A percentile compares a stretch with the other conserved stretches of the same genome.
Conservation (phyloP, 2,329 filamentous ascomycete species). For the Penicillium oxalicum region DNA sequence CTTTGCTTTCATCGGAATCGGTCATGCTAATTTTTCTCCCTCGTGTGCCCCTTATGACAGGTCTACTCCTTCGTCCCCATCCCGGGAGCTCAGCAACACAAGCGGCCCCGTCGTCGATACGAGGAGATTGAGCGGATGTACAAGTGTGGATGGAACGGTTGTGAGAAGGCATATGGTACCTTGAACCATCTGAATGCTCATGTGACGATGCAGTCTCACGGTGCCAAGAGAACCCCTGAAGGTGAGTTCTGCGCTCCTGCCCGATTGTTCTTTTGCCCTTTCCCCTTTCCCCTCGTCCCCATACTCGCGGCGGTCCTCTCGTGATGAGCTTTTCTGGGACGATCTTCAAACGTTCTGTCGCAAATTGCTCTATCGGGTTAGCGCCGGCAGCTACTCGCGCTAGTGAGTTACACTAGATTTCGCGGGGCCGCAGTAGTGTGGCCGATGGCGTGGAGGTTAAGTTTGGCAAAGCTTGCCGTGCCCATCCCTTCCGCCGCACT, state of each 20-base stretch:
- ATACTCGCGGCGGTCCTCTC: background rate
- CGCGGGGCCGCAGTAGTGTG: conserved; percentile 51
- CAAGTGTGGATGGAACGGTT: conserved; percentile 97
- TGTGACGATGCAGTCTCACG: conserved; percentile 98
- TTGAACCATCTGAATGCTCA: conserved; percentile 96
- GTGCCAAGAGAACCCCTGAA: conserved; percentile 90
- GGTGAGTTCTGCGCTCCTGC: conserved; percentile 54
- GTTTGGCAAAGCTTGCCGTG: conserved; percentile 19
- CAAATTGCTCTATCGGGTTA: conserved; percentile 37
- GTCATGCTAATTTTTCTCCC: conserved; percentile 3
- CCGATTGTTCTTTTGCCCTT: conserved; percentile 4
- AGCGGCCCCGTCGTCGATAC: conserved; percentile 84
- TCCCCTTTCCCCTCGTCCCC: background rate
- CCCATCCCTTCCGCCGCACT: conserved; percentile 16
- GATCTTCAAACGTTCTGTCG: conserved; percentile 23
- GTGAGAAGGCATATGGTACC: conserved; percentile 97
- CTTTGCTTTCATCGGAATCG: background rate
- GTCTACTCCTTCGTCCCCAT: conserved; percentile 98
- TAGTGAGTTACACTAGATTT: conserved; percentile 46
- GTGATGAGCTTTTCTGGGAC: conserved; percentile 7
- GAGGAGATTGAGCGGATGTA: conserved; percentile 99
- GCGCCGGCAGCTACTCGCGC: conserved; percentile 29
- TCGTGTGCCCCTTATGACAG: conserved; percentile 39
- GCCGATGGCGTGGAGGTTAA: conserved; percentile 44
- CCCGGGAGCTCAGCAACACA: conserved; percentile 93